phyloP scores from a whole-genome alignment of 2,329 filamentous ascomycete genomes.

The Apiospora sp. region DNA sequence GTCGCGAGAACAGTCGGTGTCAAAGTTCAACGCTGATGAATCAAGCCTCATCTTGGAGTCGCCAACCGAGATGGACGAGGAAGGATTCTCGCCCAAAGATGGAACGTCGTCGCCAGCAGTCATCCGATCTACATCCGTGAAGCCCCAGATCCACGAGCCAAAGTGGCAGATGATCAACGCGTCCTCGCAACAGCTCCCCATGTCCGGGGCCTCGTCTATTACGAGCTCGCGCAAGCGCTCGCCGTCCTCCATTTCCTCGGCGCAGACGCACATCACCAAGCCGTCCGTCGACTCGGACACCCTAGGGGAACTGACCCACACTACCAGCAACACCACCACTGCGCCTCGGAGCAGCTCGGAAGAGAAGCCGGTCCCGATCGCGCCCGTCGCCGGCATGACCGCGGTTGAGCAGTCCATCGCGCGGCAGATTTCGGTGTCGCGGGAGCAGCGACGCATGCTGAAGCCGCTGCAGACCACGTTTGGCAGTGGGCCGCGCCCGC shows the following conservation, averaged over 20 bases:
- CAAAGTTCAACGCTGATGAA: constrained; percentile 44
- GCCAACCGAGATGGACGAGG: constrained; percentile 41
- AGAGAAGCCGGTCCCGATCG: background rate
- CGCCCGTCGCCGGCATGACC: constrained; percentile 43
- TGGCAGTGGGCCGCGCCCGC: constrained; percentile 34
- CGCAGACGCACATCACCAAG: constrained; percentile 44
- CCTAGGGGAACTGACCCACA: constrained; percentile 30
- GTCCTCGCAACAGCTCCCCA: constrained; percentile 45
- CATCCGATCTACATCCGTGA: constrained; percentile 42
- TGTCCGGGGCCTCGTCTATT: constrained; percentile 38
- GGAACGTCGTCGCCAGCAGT: background rate
- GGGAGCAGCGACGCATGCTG: constrained; percentile 66
- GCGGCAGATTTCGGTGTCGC: constrained; percentile 71
- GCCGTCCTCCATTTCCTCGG: constrained; percentile 44
- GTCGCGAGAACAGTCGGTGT: constrained; percentile 32
- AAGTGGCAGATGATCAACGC: constrained; percentile 58
- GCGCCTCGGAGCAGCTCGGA: background rate
- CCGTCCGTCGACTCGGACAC: constrained; percentile 47
- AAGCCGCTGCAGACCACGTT: constrained; percentile 56
- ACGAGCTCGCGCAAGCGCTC: constrained; percentile 42
- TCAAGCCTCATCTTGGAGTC: constrained; percentile 52
- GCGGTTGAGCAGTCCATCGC: constrained; percentile 73
- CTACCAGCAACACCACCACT: constrained; percentile 38
- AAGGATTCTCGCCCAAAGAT: constrained; percentile 20
- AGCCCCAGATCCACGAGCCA: constrained; percentile 50